Evolutionary conservation across 352 stramenopile species (phyloP).

Genomic region (Pythium phragmiticola): DNA sequence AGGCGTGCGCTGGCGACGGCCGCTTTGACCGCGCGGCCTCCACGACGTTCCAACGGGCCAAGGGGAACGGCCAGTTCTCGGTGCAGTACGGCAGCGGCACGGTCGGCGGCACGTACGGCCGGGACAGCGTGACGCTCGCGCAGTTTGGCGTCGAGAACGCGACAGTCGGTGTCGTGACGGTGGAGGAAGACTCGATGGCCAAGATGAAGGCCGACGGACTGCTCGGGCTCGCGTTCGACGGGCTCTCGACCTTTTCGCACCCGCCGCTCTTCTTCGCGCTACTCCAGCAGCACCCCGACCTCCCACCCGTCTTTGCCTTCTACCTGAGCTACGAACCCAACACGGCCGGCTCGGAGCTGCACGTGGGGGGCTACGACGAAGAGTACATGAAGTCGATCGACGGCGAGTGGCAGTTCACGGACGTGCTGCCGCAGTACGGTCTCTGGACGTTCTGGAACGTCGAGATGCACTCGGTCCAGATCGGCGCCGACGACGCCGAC

Average conservation of each 20-base stretch:
- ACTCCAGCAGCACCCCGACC: conserved; percentile 53
- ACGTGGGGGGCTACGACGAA: conserved; percentile 68
- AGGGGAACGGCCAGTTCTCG: conserved; percentile 45
- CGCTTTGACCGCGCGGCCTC: conserved; percentile 56
- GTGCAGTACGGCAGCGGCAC: conserved; percentile 78
- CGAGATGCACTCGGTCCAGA: conserved; percentile 58
- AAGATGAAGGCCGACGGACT: conserved; percentile 93
- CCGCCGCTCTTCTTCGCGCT: conserved; percentile 71
- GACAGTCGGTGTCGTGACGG: conserved; percentile 59
- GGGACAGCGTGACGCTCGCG: conserved; percentile 53
- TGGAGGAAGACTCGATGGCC: conserved; percentile 73
- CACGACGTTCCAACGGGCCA: conserved; percentile 38
- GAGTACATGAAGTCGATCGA: conserved; percentile 45
- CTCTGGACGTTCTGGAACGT: conserved; percentile 86
- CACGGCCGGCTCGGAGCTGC: conserved; percentile 65
- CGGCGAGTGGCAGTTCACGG: conserved; percentile 63
- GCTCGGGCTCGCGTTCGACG: conserved; percentile 94
- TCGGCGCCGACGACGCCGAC: conserved; percentile 42
- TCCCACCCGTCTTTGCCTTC: conserved; percentile 94
- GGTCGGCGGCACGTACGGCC: conserved; percentile 59
- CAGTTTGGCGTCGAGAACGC: conserved; percentile 44
- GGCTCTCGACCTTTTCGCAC: conserved; percentile 82
- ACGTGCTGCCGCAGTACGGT: conserved; percentile 75
- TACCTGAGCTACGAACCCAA: conserved; percentile 92
- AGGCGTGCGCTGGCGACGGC: conserved; percentile 49